A percentile compares a stretch with the other conserved stretches of the same genome.
phyloP scores from a whole-genome alignment of 139 green algal genomes.

The Gonium pectorale region DNA sequence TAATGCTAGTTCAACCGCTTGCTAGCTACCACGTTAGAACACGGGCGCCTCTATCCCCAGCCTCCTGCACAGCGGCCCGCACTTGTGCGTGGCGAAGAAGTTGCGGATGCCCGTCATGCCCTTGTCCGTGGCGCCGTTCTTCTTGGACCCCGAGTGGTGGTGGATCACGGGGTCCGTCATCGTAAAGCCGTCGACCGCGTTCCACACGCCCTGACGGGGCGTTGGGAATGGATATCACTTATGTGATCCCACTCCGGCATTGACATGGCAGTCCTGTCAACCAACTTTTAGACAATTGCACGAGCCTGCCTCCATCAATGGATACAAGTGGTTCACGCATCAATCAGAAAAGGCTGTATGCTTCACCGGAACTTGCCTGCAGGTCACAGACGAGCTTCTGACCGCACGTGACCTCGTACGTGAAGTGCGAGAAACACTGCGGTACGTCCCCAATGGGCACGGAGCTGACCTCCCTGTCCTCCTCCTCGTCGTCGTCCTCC shows the following conservation, averaged over 20 bases:
- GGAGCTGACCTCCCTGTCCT: background rate
- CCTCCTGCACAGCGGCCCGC: constrained; percentile 46
- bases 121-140: constrained; percentile 55
- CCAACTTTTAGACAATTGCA: no score
- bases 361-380: no score
- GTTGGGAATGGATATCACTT: no score
- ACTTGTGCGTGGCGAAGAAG: constrained; percentile 55
- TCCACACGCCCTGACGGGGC: constrained; percentile 61
- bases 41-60: no score
- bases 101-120: constrained; percentile 25
- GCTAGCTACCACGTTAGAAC: no score
- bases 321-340: no score
- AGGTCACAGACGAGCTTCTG: constrained; percentile 63
- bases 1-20: no score
- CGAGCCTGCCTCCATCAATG: no score
- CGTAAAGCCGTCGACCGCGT: constrained; percentile 44
- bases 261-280: no score
- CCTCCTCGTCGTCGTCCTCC: constrained; percentile 44
- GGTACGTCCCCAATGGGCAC: constrained; percentile 35
- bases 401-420: constrained; percentile 29
- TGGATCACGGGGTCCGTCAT: constrained; percentile 65
- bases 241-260: no score
- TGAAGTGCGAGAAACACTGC: constrained; percentile 64
- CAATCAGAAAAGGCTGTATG: no score
- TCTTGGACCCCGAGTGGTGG: constrained; percentile 20